Evolutionary conservation across 1,139 yeast genomes (phyloP).

Genomic region (Blastobotrys apis): DNA sequence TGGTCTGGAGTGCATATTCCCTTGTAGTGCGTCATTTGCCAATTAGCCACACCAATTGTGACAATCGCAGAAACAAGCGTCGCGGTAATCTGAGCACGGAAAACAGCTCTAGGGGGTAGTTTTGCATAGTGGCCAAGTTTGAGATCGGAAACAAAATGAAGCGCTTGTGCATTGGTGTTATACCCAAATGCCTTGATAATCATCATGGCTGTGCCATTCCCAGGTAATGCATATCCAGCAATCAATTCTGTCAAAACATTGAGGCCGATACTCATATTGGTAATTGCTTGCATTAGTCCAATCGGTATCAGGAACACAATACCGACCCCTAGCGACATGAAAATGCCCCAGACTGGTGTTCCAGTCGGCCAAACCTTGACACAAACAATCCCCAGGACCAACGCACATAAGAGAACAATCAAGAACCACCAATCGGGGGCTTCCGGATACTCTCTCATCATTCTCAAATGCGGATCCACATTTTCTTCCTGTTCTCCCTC

Average conservation of each 20-base stretch:
- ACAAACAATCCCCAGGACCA: slow-evolving; percentile 47
- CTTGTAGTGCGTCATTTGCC: slow-evolving; percentile 42
- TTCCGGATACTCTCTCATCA: slow-evolving; percentile 54
- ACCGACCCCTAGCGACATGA: slow-evolving; percentile 53
- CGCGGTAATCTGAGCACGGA: slow-evolving; percentile 52
- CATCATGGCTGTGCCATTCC: slow-evolving; percentile 43
- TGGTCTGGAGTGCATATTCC: slow-evolving; percentile 28
- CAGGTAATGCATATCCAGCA: slow-evolving; percentile 59
- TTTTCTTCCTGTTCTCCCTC: slow-evolving; percentile 20
- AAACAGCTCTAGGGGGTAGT: slow-evolving; percentile 56
- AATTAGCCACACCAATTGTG: slow-evolving; percentile 47
- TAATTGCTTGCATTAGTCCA: slow-evolving; percentile 45
- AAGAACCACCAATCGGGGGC: slow-evolving; percentile 62
- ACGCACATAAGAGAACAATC: slow-evolving; percentile 43
- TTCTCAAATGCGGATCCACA: slow-evolving; percentile 52
- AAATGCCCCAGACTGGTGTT: slow-evolving; percentile 53
- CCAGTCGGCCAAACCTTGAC: slow-evolving; percentile 43
- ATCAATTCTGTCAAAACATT: slow-evolving; percentile 59
- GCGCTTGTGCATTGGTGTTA: slow-evolving; percentile 57
- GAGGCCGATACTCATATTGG: slow-evolving; percentile 51
- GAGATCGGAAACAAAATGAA: slow-evolving; percentile 50
- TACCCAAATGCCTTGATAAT: slow-evolving; percentile 55
- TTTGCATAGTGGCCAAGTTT: slow-evolving; percentile 56
- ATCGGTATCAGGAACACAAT: slow-evolving; percentile 52
- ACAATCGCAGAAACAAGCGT: slow-evolving; percentile 38